These are phyloP conservation scores for Auriscalpium microsporum DNA, from an alignment of 768 basidiomycete genomes.

Conservation along the genomic window DNA sequence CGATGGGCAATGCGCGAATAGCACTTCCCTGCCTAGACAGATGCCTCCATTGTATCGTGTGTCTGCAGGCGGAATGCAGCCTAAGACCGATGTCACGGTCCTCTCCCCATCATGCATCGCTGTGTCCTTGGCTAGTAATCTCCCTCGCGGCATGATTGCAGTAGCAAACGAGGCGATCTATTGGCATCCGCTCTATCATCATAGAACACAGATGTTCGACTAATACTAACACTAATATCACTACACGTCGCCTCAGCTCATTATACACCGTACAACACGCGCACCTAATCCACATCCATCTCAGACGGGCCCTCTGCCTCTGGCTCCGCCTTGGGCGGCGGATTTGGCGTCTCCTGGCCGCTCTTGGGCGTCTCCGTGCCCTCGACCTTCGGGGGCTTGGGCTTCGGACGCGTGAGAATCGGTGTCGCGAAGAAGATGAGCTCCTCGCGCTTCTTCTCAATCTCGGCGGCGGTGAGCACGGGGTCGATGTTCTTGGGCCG, in stretches of 20 bases:
- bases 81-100: no score
- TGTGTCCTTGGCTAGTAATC: no score
- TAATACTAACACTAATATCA: slow-evolving; percentile 3
- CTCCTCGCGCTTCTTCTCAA: slow-evolving; percentile 89
- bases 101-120: no score
- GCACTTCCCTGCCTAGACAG: no score
- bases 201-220: background rate
- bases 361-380: slow-evolving; percentile 70
- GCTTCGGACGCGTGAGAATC: slow-evolving; percentile 89
- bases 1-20: no score
- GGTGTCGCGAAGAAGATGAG: slow-evolving; percentile 82
- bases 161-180: slow-evolving; percentile 5
- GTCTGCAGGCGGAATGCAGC: no score
- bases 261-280: background rate
- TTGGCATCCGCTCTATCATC: background rate
- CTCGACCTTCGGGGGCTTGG: slow-evolving; percentile 63
- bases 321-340: slow-evolving; percentile 27
- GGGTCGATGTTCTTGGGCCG: slow-evolving; percentile 84
- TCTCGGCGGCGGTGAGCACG: slow-evolving; percentile 71
- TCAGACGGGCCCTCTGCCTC: slow-evolving; percentile 49
- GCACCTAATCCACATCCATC: slow-evolving; percentile 75
- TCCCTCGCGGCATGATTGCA: no score
- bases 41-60: no score
- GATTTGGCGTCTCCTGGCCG: slow-evolving; percentile 48
- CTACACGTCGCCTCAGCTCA: background rate